Conservation (phyloP, 2,329 filamentous ascomycete genomes). For the Penicillium crustosum region DNA sequence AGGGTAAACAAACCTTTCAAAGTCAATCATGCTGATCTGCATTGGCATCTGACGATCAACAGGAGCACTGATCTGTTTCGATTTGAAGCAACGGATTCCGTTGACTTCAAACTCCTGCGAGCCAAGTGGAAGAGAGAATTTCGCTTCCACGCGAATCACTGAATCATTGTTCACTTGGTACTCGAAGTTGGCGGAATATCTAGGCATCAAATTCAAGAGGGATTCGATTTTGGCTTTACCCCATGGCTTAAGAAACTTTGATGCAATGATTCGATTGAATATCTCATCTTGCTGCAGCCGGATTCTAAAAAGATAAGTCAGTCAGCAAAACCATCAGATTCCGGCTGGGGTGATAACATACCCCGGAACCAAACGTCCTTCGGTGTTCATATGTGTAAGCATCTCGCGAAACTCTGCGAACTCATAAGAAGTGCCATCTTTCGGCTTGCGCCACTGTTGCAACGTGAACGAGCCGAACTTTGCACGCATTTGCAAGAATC, state of each 20-base stretch:
- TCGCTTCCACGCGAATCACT: slow-evolving; percentile 41
- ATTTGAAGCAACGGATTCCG: slow-evolving; percentile 38
- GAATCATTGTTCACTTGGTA: slow-evolving; percentile 33
- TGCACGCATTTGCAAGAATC: slow-evolving; percentile 44
- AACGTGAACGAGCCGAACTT: slow-evolving; percentile 45
- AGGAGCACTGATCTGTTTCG: slow-evolving; percentile 22
- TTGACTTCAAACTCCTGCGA: slow-evolving; percentile 36
- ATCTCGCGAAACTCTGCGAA: slow-evolving; percentile 43
- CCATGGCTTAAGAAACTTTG: slow-evolving; percentile 30
- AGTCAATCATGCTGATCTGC: slow-evolving; percentile 40
- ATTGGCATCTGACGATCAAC: slow-evolving; percentile 30
- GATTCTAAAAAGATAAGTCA: slow-evolving; percentile 21
- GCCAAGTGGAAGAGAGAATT: slow-evolving; percentile 32
- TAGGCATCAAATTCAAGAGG: slow-evolving; percentile 28
- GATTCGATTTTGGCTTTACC: slow-evolving; percentile 21
- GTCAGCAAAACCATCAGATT: slow-evolving; percentile 1
- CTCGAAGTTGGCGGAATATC: slow-evolving; percentile 45
- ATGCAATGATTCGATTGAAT: slow-evolving; percentile 31
- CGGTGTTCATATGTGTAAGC: slow-evolving; percentile 37
- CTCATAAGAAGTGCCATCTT: slow-evolving; percentile 31
- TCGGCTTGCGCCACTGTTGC: slow-evolving; percentile 35
- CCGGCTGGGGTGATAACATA: slow-evolving; percentile 21
- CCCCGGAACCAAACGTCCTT: slow-evolving; percentile 41
- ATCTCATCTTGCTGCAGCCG: slow-evolving; percentile 28
- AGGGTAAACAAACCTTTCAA: slow-evolving; percentile 32